Conservation (phyloP, 768 basidiomycete genomes). For the Suillus paluster region DNA sequence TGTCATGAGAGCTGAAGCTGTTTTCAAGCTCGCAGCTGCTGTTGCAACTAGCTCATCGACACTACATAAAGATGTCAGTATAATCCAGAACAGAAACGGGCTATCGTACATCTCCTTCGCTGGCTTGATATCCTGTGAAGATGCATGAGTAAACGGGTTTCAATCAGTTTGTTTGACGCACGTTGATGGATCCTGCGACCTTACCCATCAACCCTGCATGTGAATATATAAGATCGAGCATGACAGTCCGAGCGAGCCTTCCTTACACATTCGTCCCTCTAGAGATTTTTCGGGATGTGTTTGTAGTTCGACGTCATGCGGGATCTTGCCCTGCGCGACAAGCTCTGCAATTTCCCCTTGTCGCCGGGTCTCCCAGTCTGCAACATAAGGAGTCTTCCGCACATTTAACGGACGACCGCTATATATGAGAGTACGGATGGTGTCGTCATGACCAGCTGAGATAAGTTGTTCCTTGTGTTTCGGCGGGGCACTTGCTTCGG, state of each 20-base stretch:
- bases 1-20: slow-evolving; percentile 45
- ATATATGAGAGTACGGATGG: slow-evolving; percentile 71
- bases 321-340: slow-evolving; percentile 67
- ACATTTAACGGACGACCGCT: slow-evolving; percentile 83
- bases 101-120: slow-evolving; percentile 79
- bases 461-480: slow-evolving; percentile 72
- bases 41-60: slow-evolving; percentile 82
- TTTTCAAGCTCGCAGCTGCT: slow-evolving; percentile 61
- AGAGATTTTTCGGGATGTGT: slow-evolving; percentile 68
- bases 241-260: neutral
- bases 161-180: slow-evolving; percentile 31
- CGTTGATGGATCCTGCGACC: slow-evolving; percentile 72
- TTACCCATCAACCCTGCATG: slow-evolving; percentile 76
- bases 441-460: slow-evolving; percentile 77
- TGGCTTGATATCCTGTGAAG: slow-evolving; percentile 71
- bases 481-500: slow-evolving; percentile 78
- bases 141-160: slow-evolving; percentile 9
- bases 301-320: slow-evolving; percentile 75
- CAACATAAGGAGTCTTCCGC: slow-evolving; percentile 78
- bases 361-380: slow-evolving; percentile 72
- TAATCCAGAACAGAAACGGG: slow-evolving; percentile 5
- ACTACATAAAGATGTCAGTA: slow-evolving; percentile 41
- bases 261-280: slow-evolving; percentile 63
- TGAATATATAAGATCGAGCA: slow-evolving; percentile 10
- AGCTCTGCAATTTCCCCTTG: slow-evolving; percentile 62